These are phyloP conservation scores for Aurifilum marmelostoma DNA, from an alignment of 2,329 filamentous ascomycete genomes.

Conservation along the genomic window DNA sequence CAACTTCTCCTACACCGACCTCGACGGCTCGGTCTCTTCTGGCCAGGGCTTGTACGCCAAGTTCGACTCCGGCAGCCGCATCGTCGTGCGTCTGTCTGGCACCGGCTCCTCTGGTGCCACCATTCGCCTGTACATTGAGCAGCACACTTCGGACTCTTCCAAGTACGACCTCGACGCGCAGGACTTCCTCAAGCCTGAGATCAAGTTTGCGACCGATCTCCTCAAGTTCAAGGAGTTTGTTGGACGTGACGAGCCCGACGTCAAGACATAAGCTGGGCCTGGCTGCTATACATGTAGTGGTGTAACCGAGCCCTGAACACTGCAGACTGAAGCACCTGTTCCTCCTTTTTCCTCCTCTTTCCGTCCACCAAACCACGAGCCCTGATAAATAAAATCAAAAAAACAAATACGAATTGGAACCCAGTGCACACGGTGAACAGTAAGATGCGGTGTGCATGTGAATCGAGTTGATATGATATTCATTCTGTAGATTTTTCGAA, in stretches of 20 bases:
- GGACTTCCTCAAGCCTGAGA: slow-evolving; percentile 89
- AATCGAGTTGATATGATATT: not conserved
- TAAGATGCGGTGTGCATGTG: not conserved
- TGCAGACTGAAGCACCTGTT: not conserved
- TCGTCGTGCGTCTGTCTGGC: slow-evolving; percentile 92
- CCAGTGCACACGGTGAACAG: not conserved
- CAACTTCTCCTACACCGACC: slow-evolving; percentile 97
- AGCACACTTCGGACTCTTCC: slow-evolving; percentile 80
- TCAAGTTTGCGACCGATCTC: slow-evolving; percentile 80
- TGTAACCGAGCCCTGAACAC: slow-evolving; percentile 5
- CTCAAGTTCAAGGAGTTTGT: slow-evolving; percentile 94
- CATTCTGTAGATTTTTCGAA: not conserved
- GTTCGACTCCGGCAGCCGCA: slow-evolving; percentile 92
- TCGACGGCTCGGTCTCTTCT: slow-evolving; percentile 94
- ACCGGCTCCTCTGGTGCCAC: slow-evolving; percentile 95
- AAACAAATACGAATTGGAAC: not conserved
- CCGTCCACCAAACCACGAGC: slow-evolving; percentile 1
- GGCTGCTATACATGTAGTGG: not conserved
- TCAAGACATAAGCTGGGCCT: slow-evolving; percentile 74
- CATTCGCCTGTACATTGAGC: slow-evolving; percentile 96
- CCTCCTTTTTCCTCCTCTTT: not conserved
- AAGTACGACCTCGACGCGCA: slow-evolving; percentile 84
- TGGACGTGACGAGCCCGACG: slow-evolving; percentile 89
- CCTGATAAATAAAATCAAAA: not conserved
- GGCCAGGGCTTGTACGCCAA: slow-evolving; percentile 96